Conservation (phyloP, 163 green algal species). For the Scenedesmus sp. region DNA sequence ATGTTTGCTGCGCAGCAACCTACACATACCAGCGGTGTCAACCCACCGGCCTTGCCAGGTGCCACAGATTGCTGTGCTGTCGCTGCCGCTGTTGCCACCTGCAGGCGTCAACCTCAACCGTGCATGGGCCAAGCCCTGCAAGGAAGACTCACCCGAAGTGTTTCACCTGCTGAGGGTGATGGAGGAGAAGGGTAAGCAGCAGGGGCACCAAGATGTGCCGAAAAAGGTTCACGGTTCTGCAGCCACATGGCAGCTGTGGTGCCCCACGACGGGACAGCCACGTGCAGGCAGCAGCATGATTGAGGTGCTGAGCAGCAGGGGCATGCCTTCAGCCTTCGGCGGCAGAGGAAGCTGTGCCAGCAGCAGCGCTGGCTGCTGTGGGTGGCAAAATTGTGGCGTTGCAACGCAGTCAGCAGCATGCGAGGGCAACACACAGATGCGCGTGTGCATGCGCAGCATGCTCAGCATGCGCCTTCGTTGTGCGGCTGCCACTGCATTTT, state of each 20-base stretch:
- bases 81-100: not conserved
- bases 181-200: slow-evolving; percentile 61
- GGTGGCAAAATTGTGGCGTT: too few species aligned
- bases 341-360: not conserved
- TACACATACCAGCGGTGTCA: too few species aligned
- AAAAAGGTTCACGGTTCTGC: too few species aligned
- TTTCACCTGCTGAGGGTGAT: slow-evolving; percentile 70
- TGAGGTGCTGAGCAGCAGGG: not conserved
- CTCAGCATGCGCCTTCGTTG: not conserved
- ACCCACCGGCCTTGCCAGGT: too few species aligned
- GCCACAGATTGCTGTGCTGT: too few species aligned
- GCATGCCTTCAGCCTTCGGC: not conserved
- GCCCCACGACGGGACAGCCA: not conserved
- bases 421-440: too few species aligned
- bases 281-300: not conserved
- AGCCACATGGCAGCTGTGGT: not conserved
- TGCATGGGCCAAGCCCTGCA: slow-evolving; percentile 74
- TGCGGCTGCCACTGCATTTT: too few species aligned
- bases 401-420: too few species aligned
- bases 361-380: not conserved
- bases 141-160: slow-evolving; percentile 79
- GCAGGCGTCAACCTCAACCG: slow-evolving; percentile 85
- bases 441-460: not conserved
- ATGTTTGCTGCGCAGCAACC: too few species aligned
- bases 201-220: too few species aligned